Evolutionary conservation across 352 stramenopile species (phyloP).

Genomic region (Phytophthora megakarya): DNA sequence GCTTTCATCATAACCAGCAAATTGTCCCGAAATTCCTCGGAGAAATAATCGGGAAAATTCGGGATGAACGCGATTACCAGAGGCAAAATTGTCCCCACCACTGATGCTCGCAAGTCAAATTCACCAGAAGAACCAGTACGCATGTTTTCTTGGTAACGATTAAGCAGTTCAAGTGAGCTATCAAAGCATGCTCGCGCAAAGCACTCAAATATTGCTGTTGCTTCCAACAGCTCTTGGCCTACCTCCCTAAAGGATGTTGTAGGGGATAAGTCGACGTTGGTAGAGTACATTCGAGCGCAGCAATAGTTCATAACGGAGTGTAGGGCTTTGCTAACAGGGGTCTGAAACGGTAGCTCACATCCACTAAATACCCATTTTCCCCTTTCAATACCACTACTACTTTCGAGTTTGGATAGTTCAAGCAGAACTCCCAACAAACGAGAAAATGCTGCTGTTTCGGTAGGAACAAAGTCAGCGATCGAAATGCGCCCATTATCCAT

Average conservation of each 20-base stretch:
- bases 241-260: constrained; percentile 24
- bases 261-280: constrained; percentile 26
- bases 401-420: constrained; percentile 42
- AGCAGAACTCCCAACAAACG: constrained; percentile 43
- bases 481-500: constrained; percentile 44
- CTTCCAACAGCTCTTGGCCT: constrained; percentile 23
- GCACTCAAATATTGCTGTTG: constrained; percentile 42
- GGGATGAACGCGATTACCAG: constrained; percentile 51
- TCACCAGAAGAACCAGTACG: not conserved
- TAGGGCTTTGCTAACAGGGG: constrained; percentile 45
- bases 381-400: constrained; percentile 9
- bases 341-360: constrained; percentile 29
- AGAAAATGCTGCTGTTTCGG: constrained; percentile 31
- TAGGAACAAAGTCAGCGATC: constrained; percentile 46
- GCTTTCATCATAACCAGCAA: constrained; percentile 39
- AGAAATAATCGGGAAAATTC: constrained; percentile 44
- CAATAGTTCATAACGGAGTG: constrained; percentile 58
- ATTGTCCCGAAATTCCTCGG: constrained; percentile 25
- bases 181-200: constrained; percentile 52
- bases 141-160: not conserved
- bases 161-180: constrained; percentile 38
- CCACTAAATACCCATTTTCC: constrained; percentile 18
- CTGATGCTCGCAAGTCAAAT: constrained; percentile 38
- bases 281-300: constrained; percentile 43
- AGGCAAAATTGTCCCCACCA: constrained; percentile 51